Evolutionary conservation across 768 basidiomycete genomes (phyloP), one percentile per base, ranked within the genome.

Genomic region (Sarcodon aspratus): DNA sequence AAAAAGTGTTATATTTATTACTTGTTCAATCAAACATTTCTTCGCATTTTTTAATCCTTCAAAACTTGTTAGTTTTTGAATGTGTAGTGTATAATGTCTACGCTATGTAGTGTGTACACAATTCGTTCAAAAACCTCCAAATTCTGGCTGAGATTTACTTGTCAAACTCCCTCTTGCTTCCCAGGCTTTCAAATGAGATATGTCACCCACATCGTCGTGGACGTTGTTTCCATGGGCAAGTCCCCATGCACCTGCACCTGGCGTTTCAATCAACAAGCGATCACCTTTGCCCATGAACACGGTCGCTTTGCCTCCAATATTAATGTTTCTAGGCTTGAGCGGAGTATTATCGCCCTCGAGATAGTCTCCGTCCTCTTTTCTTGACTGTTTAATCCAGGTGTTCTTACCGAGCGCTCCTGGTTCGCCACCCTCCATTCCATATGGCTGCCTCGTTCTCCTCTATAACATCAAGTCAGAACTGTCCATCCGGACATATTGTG

Each of bases 241-340:
- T 1, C 92, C 92, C 86, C 86, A 95, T 3, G 80, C 93, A 7
- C 93, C 93, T 8, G 84, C 93, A 1, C 93, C 93, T 0, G 93
- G 93, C 0, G 93, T 94, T 66, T 92, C 81, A 45, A 95, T 79
- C 50, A 83, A 55, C 51, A 96, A 61, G 45, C 73, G 70, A 59
- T 96, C 92, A 6, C 90, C 86, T 57, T 89, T 86, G 35, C 88
- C 87, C 84, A 94, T 92, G 69, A 75, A 78, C 45, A 92, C 74
- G 1, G 85, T 85, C 42, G 82, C 87, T 63, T 94, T 93, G 9
- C 90, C 88, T 7, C 92, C 92, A 38, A 96, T 81, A 62, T 93
- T 94, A 57, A 95, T 85, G 33, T 75, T 68, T 17, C 87, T 64
- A 27, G 66, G 73, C 36, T 45, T 50, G 37, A 43, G 43, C 32